Conservation (phyloP, 768 basidiomycete species). For the Suillus alpinus region DNA sequence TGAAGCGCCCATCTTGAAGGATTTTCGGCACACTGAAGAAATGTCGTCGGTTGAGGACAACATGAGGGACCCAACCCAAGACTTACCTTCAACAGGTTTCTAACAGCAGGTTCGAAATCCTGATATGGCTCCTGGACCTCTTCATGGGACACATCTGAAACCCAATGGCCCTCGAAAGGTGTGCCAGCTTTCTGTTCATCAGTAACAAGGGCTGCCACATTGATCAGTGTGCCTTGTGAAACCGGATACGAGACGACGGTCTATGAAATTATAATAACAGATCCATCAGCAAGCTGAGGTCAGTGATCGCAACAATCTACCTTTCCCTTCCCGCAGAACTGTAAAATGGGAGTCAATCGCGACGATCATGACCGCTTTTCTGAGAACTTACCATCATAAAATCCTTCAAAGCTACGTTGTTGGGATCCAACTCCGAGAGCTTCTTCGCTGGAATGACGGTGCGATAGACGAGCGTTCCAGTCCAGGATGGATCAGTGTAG, state of each 20-base stretch:
- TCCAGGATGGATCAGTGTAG: slow-evolving; percentile 36
- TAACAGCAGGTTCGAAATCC: slow-evolving; percentile 19
- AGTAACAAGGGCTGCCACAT: slow-evolving; percentile 31
- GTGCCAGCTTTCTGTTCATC: slow-evolving; percentile 29
- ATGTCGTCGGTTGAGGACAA: background rate
- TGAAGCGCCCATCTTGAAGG: slow-evolving; percentile 45
- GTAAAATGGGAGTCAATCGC: too few species aligned
- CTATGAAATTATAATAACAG: slow-evolving; percentile 22
- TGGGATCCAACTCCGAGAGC: slow-evolving; percentile 32
- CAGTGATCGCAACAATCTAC: slow-evolving; percentile 25
- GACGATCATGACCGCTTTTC: too few species aligned
- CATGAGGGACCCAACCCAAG: background rate
- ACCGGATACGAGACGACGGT: slow-evolving; percentile 40
- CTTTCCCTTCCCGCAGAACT: background rate
- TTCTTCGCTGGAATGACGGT: slow-evolving; percentile 29
- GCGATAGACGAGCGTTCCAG: slow-evolving; percentile 38
- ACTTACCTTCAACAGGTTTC: slow-evolving; percentile 13
- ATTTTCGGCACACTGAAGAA: slow-evolving; percentile 30
- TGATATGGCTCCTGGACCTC: slow-evolving; percentile 30
- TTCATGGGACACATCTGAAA: slow-evolving; percentile 26
- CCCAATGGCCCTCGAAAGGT: slow-evolving; percentile 29
- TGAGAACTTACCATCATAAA: slow-evolving; percentile 19
- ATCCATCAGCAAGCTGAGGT: background rate
- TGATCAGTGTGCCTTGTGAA: slow-evolving; percentile 34
- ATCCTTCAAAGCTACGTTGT: slow-evolving; percentile 20